Evolutionary conservation across 2,329 filamentous ascomycete species (phyloP).

Genomic region (Stachybotrys chlorohalonatus): DNA sequence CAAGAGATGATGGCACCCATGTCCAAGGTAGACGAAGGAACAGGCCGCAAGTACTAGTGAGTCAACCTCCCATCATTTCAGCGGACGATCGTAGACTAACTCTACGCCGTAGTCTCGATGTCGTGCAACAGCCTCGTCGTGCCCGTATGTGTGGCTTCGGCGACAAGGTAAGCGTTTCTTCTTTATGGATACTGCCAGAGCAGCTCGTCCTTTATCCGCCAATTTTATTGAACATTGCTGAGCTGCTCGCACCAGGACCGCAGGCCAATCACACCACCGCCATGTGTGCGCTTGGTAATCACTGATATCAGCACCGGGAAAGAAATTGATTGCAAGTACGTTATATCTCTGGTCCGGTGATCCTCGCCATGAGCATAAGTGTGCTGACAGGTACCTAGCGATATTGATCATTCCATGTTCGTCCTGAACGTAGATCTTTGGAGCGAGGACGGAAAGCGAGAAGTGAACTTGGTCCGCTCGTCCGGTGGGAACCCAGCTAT

Average conservation of each 20-base stretch:
- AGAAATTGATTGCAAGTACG: conserved; percentile 74
- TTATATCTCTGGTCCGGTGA: neutral
- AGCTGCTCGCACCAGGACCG: conserved; percentile 55
- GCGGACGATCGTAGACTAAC: neutral
- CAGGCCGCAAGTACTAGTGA: conserved; percentile 26
- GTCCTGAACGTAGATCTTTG: conserved; percentile 61
- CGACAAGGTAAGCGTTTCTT: conserved; percentile 62
- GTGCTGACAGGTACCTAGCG: conserved; percentile 11
- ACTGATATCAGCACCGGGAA: conserved; percentile 65
- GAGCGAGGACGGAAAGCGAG: conserved; percentile 54
- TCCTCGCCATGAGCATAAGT: neutral
- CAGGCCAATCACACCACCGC: conserved; percentile 89
- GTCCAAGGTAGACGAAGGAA: conserved; percentile 23
- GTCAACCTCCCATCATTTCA: conserved; percentile 5
- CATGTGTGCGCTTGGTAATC: conserved; percentile 78
- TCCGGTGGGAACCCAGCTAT: conserved; percentile 66
- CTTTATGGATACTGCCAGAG: no score
- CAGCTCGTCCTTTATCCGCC: neutral
- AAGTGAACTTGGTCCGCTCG: conserved; percentile 58
- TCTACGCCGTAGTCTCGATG: conserved; percentile 47
- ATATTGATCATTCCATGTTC: conserved; percentile 30
- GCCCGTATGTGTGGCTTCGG: conserved; percentile 99
- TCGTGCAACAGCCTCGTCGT: conserved; percentile 84
- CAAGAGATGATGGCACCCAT: conserved; percentile 14
- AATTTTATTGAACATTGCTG: neutral